Evolutionary conservation across 176 grass and related monocot species (phyloP).

Genomic region (Musa beccarii): DNA sequence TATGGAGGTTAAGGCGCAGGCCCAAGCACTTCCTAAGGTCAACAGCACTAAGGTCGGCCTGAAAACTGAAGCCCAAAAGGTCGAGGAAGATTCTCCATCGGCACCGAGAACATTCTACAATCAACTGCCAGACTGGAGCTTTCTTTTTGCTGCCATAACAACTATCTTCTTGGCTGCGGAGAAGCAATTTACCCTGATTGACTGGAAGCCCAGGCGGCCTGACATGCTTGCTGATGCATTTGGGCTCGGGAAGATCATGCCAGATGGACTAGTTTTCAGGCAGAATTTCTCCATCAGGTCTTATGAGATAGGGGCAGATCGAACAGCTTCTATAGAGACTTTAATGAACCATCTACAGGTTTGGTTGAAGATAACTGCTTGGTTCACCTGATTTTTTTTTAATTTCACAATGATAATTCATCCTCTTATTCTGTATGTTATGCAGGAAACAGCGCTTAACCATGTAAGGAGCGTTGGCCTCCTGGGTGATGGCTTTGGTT

Average conservation of each 20-base stretch:
- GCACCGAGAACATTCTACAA: conserved; percentile 75
- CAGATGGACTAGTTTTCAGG: conserved; percentile 81
- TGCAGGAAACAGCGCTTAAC: conserved; percentile 96
- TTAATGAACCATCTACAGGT: conserved; percentile 99
- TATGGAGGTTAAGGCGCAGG: conserved; percentile 60
- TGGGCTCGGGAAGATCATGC: conserved; percentile 82
- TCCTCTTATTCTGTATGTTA: conserved; percentile 21
- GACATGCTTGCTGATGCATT: conserved; percentile 93
- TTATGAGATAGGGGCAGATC: conserved; percentile 94
- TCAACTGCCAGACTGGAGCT: conserved; percentile 92
- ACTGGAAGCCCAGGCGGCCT: conserved; percentile 91
- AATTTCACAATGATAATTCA: background rate
- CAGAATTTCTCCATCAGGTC: conserved; percentile 94
- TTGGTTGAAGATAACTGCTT: conserved; percentile 4
- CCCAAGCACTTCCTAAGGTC: conserved; percentile 69
- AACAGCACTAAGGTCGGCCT: conserved; percentile 59
- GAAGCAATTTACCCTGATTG: conserved; percentile 88
- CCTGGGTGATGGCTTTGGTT: conserved; percentile 85
- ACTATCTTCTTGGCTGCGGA: conserved; percentile 94
- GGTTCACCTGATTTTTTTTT: background rate
- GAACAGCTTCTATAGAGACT: conserved; percentile 90
- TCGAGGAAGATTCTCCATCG: conserved; percentile 29
- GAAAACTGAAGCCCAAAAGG: conserved; percentile 32
- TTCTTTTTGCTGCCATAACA: conserved; percentile 88
- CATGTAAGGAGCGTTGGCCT: conserved; percentile 88